Percentiles rank a stretch among this genome's conserved stretches.
Evolutionary conservation across 176 grass and related monocot species (phyloP).

Genomic region (Hsuehochloa calcarea): DNA sequence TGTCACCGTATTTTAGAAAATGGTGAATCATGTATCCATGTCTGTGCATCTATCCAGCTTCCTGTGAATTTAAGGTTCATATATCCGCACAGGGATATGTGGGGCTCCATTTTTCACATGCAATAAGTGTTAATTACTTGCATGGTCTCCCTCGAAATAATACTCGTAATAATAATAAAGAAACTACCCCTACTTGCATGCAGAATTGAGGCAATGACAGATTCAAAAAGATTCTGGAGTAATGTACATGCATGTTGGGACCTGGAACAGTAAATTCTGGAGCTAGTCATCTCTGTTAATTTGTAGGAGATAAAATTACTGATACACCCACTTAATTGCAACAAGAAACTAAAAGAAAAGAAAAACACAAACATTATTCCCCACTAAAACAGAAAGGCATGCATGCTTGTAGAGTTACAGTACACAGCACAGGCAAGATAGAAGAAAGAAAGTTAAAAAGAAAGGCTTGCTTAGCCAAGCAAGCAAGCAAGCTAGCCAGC

Average conservation of each 20-base stretch:
- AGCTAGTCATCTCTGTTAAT: conserved; percentile 30
- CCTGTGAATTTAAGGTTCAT: conserved; percentile 22
- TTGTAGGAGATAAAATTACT: conserved; percentile 10
- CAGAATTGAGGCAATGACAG: background rate
- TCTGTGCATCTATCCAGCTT: too few relatives aligned
- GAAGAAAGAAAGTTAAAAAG: background rate
- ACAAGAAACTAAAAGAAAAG: background rate
- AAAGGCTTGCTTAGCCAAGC: background rate
- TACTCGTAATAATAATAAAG: background rate
- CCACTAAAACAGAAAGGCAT: conserved; percentile 38
- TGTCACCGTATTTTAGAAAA: too few relatives aligned
- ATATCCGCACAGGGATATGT: conserved; percentile 2
- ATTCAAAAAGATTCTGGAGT: background rate
- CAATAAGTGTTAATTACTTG: conserved; percentile 5
- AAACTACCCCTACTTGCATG: background rate
- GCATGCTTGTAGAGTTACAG: background rate
- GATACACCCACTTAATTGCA: background rate
- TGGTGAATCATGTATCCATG: too few relatives aligned
- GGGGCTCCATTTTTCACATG: conserved; percentile 14
- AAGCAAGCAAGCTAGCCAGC: background rate
- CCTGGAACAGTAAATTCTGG: conserved; percentile 9
- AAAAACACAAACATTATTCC: conserved; percentile 22
- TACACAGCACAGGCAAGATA: background rate
- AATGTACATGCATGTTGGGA: background rate
- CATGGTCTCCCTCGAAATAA: background rate